phyloP scores from a whole-genome alignment of 2,329 filamentous ascomycete genomes.

The Botrytis squamosa region DNA sequence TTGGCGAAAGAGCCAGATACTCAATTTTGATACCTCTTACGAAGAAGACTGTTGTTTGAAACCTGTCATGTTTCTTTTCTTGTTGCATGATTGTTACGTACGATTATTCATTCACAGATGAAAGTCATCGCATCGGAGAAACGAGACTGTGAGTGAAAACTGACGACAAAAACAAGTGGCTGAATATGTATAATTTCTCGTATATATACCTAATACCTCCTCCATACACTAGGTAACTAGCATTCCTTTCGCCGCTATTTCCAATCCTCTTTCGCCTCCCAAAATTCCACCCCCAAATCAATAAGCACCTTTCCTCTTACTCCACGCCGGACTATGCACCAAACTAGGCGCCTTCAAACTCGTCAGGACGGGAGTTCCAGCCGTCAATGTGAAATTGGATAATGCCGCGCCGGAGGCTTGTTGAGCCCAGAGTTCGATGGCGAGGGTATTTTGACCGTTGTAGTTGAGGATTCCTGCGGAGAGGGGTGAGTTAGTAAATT shows the following conservation, averaged over 20 bases:
- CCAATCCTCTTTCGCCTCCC: neutral
- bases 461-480: constrained; percentile 70
- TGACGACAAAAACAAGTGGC: neutral
- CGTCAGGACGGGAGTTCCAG: constrained; percentile 32
- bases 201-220: neutral
- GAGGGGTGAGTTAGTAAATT: constrained; percentile 31
- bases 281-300: constrained; percentile 14
- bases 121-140: too few relatives aligned
- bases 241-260: neutral
- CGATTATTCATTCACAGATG: neutral
- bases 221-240: neutral
- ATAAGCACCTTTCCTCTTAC: constrained; percentile 35
- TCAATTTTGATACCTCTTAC: neutral
- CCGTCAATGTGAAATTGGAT: constrained; percentile 32
- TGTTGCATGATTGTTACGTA: neutral
- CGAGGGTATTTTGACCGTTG: constrained; percentile 66
- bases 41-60: neutral
- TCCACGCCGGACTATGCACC: constrained; percentile 33
- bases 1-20: neutral
- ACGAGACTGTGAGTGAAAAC: neutral
- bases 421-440: constrained; percentile 64
- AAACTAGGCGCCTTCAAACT: constrained; percentile 30
- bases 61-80: neutral
- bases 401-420: constrained; percentile 34
- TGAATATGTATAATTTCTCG: neutral